Percentiles rank a stretch among this genome's conserved stretches.
phyloP scores from a whole-genome alignment of 2,329 filamentous ascomycete species.

The Exophiala xenobiotica region DNA sequence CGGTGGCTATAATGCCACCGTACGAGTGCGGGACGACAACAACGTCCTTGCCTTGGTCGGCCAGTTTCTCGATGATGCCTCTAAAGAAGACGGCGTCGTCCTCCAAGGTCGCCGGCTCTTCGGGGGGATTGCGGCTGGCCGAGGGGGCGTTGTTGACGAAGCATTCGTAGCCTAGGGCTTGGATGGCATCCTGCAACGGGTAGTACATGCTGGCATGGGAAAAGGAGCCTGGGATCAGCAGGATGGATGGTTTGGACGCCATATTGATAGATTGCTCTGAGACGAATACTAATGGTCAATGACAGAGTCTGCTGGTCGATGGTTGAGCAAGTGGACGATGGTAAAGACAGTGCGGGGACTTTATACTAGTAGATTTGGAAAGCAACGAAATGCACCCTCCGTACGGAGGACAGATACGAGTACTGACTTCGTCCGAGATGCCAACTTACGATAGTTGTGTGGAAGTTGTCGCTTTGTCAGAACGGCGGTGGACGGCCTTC shows the following conservation, averaged over 20 bases:
- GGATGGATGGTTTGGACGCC: slow-evolving; percentile 31
- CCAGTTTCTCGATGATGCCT: slow-evolving; percentile 30
- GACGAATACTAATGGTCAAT: too few relatives aligned
- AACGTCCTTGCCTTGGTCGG: slow-evolving; percentile 31
- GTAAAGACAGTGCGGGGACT: too few relatives aligned
- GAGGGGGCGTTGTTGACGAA: slow-evolving; percentile 34
- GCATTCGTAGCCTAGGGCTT: slow-evolving; percentile 35
- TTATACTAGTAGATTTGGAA: too few relatives aligned
- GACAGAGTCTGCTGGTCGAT: background rate
- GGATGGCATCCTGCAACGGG: slow-evolving; percentile 32
- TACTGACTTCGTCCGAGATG: too few relatives aligned
- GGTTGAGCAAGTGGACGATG: background rate
- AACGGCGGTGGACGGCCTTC: too few relatives aligned
- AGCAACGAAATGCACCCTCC: too few relatives aligned
- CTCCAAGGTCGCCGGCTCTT: slow-evolving; percentile 31
- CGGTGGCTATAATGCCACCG: slow-evolving; percentile 35
- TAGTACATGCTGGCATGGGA: slow-evolving; percentile 4
- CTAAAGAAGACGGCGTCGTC: slow-evolving; percentile 39
- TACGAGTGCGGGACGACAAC: slow-evolving; percentile 37
- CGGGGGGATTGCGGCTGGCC: slow-evolving; percentile 33
- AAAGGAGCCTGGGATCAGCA: slow-evolving; percentile 44
- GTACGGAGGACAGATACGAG: too few relatives aligned
- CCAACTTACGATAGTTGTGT: too few relatives aligned
- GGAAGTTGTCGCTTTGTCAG: too few relatives aligned
- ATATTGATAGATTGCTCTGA: too few relatives aligned